phyloP scores from a whole-genome alignment of 139 green algal species.

The Picochlorum sp. region DNA sequence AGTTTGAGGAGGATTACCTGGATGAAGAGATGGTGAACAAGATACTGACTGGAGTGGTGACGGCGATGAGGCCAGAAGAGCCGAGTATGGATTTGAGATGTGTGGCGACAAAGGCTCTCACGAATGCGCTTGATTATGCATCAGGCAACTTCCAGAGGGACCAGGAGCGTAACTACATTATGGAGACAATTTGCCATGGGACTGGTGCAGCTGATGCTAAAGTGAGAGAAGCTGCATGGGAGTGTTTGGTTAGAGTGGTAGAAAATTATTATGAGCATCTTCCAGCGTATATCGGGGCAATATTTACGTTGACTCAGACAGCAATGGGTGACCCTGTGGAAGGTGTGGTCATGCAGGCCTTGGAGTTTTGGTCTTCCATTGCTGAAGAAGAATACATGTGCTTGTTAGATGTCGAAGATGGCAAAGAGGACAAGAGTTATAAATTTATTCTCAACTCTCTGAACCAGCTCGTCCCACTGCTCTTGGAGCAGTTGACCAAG shows the following conservation, averaged over 20 bases:
- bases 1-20: conserved; percentile 69
- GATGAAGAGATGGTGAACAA: conserved; percentile 79
- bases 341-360: conserved; percentile 82
- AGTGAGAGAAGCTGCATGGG: conserved; percentile 77
- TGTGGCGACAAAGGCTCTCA: conserved; percentile 80
- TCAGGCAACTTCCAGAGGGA: conserved; percentile 90
- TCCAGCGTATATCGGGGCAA: conserved; percentile 85
- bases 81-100: conserved; percentile 65
- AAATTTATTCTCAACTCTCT: conserved; percentile 79
- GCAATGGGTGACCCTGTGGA: conserved; percentile 79
- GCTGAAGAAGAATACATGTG: conserved; percentile 67
- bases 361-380: conserved; percentile 94
- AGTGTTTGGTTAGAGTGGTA: conserved; percentile 87
- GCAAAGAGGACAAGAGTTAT: conserved; percentile 25
- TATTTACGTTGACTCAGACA: conserved; percentile 80
- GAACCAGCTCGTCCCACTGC: conserved; percentile 75
- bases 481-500: conserved; percentile 93
- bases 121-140: conserved; percentile 93
- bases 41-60: conserved; percentile 90
- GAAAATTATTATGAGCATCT: conserved; percentile 89
- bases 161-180: conserved; percentile 91
- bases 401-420: conserved; percentile 29
- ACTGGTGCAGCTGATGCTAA: conserved; percentile 45
- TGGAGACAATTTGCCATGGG: conserved; percentile 82
- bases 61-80: conserved; percentile 80